Conservation (phyloP, 306 rosid genomes). For the Arachis hypogaea region DNA sequence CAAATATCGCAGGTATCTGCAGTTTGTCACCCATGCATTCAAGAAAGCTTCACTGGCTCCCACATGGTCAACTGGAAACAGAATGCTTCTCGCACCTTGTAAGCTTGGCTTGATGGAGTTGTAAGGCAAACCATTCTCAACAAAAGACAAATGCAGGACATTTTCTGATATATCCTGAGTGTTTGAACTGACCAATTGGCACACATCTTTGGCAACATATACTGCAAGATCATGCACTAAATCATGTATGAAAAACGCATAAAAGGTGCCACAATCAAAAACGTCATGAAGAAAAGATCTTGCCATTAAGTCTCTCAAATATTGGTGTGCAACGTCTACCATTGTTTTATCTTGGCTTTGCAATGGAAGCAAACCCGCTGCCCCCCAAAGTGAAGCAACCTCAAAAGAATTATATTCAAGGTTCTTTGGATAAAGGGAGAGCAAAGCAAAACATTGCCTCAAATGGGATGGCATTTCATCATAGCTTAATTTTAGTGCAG, state of each 20-base stretch:
- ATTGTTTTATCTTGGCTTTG: neutral
- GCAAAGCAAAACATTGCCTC: slow-evolving; percentile 43
- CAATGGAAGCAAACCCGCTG: slow-evolving; percentile 42
- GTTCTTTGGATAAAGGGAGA: slow-evolving; percentile 32
- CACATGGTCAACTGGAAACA: neutral
- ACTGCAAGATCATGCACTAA: slow-evolving; percentile 44
- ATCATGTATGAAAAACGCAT: slow-evolving; percentile 27
- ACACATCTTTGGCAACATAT: slow-evolving; percentile 22
- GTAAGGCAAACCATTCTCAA: neutral
- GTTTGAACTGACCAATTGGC: neutral
- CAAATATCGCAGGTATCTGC: slow-evolving; percentile 31
- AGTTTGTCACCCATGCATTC: slow-evolving; percentile 3
- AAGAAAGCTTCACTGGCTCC: neutral
- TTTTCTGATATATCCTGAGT: neutral
- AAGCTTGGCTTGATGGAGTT: neutral
- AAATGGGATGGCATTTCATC: slow-evolving; percentile 43
- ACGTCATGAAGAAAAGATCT: slow-evolving; percentile 42
- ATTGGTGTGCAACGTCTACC: slow-evolving; percentile 26
- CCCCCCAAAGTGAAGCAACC: slow-evolving; percentile 31
- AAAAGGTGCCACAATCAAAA: neutral
- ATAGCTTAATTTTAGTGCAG: slow-evolving; percentile 42
- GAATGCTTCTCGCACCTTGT: neutral
- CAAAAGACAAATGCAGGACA: slow-evolving; percentile 16
- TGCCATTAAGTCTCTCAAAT: slow-evolving; percentile 32
- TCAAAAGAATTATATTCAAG: neutral